Conservation (phyloP, 2,329 filamentous ascomycete genomes). For the Sporothrix curviconia region DNA sequence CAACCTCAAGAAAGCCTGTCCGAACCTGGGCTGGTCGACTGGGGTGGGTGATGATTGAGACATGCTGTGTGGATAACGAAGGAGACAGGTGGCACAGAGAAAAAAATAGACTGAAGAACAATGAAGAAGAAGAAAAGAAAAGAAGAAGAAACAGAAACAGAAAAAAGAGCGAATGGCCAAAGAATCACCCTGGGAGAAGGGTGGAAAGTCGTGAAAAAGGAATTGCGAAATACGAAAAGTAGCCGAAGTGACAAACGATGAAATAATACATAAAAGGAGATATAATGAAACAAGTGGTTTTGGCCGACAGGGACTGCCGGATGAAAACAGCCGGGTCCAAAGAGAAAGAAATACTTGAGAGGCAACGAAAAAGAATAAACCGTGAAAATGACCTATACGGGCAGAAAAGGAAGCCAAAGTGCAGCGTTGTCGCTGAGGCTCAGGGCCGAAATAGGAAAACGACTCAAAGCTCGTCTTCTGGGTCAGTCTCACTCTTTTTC, state of each 20-base stretch:
- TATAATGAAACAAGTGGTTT: too few species aligned
- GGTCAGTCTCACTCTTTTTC: background rate
- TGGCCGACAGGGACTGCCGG: background rate
- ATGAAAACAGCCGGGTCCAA: background rate
- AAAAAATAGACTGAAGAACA: background rate
- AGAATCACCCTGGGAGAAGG: background rate
- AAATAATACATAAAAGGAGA: background rate
- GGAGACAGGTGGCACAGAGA: background rate
- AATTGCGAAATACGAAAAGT: background rate
- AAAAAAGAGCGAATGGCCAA: background rate
- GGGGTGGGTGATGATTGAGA: background rate
- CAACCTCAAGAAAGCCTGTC: background rate
- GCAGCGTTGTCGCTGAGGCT: constrained; percentile 4
- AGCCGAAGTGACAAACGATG: background rate
- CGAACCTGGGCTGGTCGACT: background rate
- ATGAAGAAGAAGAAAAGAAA: too few species aligned
- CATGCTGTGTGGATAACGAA: background rate
- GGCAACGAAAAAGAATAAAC: background rate
- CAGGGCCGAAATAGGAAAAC: constrained; percentile 7
- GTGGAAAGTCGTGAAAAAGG: background rate
- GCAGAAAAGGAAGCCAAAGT: constrained; percentile 5
- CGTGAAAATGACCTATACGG: constrained; percentile 4
- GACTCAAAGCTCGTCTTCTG: background rate
- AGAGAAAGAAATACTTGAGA: background rate
- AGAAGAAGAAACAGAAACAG: background rate